Evolutionary conservation across 164 flowering plant species (phyloP), one percentile per base, ranked within the genome.

Genomic region (Nymphaea colorata): DNA sequence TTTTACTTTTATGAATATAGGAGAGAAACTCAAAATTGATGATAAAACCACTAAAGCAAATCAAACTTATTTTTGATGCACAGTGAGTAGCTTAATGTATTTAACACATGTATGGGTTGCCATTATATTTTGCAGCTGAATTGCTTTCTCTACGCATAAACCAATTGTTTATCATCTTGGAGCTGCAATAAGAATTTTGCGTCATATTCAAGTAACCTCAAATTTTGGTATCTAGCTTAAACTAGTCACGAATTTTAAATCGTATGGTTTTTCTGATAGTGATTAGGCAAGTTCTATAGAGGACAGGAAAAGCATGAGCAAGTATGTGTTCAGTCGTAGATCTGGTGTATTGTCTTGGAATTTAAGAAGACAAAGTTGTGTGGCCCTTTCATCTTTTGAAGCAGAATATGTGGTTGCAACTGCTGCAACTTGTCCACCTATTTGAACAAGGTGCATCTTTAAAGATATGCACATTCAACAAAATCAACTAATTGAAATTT

Each of bases 121-220:
- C 16, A 68, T 68, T 6, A 60, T 60, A 51, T n/a, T 17, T 59
- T 42, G 18, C 42, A 15, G 47, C 6, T 2, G 53, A 61, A n/a
- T 7, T 68, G 3, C 42, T 68, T 12, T 59, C 47, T 43, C 41
- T n/a, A 68, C 42, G 64, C 64, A 68, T 5, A 59, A 17, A 10
- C 70, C 42, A 42, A 68, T 6, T 3, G 64, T 59, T 8, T 41
- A 59, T 44, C 70, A 68, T 60, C 3, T 43, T 15, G 12, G 43
- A 43, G 55, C 47, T 41, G 64, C 70, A 41, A 68, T 57, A 15
- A 68, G 63, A n/a, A 59, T 68, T 15, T 25, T 68, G 14, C 41
- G 43, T 3, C 59, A 68, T 63, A 43, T 68, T 45, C 36, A 59
- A 59, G 64, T 51, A 4, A 68, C 64, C 3, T 14, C 2, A 14